Conservation (phyloP, 1,284 basidiomycete species). For the Ustilago trichophora region DNA sequence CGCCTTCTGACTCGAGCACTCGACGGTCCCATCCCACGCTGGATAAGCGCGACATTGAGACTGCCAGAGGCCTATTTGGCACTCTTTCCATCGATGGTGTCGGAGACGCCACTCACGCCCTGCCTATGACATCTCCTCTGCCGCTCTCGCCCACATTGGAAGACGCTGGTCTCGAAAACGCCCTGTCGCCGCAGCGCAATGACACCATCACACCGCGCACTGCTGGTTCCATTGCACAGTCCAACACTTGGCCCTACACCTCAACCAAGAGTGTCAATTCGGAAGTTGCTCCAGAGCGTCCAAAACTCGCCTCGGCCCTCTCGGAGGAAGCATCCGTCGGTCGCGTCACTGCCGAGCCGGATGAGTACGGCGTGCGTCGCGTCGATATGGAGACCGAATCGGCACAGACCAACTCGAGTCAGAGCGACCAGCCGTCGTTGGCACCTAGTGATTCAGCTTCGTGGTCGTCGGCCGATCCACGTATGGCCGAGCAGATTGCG, state of each 20-base stretch:
- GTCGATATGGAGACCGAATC: constrained; percentile 41
- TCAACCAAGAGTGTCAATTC: constrained; percentile 2
- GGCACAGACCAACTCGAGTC: constrained; percentile 18
- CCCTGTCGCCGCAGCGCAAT: constrained; percentile 12
- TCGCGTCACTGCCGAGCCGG: constrained; percentile 22
- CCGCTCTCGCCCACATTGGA: constrained; percentile 30
- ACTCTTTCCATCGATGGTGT: constrained; percentile 9
- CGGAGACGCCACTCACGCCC: neutral
- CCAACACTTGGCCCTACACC: constrained; percentile 44
- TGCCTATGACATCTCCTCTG: constrained; percentile 38
- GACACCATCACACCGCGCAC: constrained; percentile 34
- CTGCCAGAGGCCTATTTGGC: constrained; percentile 15
- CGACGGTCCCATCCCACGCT: constrained; percentile 16
- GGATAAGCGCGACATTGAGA: constrained; percentile 29
- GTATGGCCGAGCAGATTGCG: constrained; percentile 68
- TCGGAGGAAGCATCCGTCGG: constrained; percentile 5
- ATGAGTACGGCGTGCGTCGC: constrained; percentile 43
- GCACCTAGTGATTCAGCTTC: constrained; percentile 50
- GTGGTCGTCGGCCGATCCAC: constrained; percentile 50
- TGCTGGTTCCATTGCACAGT: constrained; percentile 21
- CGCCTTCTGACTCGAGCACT: neutral
- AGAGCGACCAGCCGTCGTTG: constrained; percentile 31
- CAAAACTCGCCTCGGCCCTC: constrained; percentile 12
- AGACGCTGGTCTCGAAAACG: constrained; percentile 2
- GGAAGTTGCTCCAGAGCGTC: constrained; percentile 10